Conservation (phyloP, 2,329 filamentous ascomycete species). For the Cladosporium sp. region DNA sequence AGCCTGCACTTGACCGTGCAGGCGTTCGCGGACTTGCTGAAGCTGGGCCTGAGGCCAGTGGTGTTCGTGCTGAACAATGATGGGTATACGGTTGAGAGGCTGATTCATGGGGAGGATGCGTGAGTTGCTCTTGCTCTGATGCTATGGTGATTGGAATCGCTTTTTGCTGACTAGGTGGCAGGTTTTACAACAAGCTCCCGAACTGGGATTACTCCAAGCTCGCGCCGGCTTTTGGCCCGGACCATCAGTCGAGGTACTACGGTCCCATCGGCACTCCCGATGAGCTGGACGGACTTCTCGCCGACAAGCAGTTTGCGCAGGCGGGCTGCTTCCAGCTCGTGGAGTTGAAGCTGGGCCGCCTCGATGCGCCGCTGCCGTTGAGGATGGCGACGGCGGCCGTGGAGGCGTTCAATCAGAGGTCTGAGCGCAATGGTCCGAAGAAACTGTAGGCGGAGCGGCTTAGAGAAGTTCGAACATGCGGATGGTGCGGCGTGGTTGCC, state of each 20-base stretch:
- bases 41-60: slow-evolving; percentile 56
- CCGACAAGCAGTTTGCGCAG: slow-evolving; percentile 6
- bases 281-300: slow-evolving; percentile 11
- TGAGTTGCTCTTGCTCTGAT: not conserved
- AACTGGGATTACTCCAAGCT: slow-evolving; percentile 14
- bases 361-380: slow-evolving; percentile 18
- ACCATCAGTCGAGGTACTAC: slow-evolving; percentile 10
- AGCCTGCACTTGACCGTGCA: slow-evolving; percentile 56
- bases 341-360: slow-evolving; percentile 16
- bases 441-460: too few relatives aligned
- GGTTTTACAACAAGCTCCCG: slow-evolving; percentile 1
- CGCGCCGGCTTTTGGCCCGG: slow-evolving; percentile 10
- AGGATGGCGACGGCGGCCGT: slow-evolving; percentile 16
- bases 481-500: too few relatives aligned
- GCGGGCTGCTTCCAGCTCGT: slow-evolving; percentile 16
- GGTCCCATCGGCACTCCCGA: slow-evolving; percentile 17
- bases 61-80: slow-evolving; percentile 52
- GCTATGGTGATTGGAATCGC: too few relatives aligned
- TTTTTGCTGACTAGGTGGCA: not conserved
- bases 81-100: slow-evolving; percentile 54
- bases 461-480: too few relatives aligned
- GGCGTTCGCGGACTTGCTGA: slow-evolving; percentile 76
- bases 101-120: slow-evolving; percentile 48
- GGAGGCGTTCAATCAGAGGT: slow-evolving; percentile 17
- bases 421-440: not conserved